A percentile compares a stretch with the other conserved stretches of the same genome.
Conservation (phyloP, 148 eudicot species). For the Suaeda aralocaspica region DNA sequence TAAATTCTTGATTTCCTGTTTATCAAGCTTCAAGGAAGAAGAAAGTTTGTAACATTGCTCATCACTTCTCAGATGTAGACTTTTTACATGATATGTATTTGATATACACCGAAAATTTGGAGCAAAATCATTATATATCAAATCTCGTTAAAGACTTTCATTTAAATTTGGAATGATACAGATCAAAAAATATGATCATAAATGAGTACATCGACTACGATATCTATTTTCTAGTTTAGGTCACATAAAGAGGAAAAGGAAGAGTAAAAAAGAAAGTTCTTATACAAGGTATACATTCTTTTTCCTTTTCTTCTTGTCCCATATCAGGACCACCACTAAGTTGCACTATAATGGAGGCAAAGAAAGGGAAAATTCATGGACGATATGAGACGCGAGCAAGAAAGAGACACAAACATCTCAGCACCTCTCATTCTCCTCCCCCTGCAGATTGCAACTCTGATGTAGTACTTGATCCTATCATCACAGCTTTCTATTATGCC, state of each 20-base stretch:
- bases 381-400: slow-evolving; percentile 16
- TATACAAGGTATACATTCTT: background rate
- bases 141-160: background rate
- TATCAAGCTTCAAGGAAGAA: background rate
- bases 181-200: too few species aligned
- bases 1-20: background rate
- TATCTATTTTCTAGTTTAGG: background rate
- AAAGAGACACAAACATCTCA: slow-evolving; percentile 22
- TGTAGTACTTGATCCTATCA: slow-evolving; percentile 16
- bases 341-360: slow-evolving; percentile 2
- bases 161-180: background rate
- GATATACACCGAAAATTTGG: too few species aligned
- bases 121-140: too few species aligned
- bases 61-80: background rate
- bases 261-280: background rate
- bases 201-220: background rate
- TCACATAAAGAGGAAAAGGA: background rate
- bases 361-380: slow-evolving; percentile 5
- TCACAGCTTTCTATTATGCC: slow-evolving; percentile 6
- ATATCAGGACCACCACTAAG: background rate
- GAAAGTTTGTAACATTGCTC: background rate
- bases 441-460: slow-evolving; percentile 2
- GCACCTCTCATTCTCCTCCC: slow-evolving; percentile 23
- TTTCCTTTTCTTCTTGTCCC: background rate
- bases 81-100: slow-evolving; percentile 2